phyloP scores from a whole-genome alignment of 768 basidiomycete genomes.

The Chiua virens region DNA sequence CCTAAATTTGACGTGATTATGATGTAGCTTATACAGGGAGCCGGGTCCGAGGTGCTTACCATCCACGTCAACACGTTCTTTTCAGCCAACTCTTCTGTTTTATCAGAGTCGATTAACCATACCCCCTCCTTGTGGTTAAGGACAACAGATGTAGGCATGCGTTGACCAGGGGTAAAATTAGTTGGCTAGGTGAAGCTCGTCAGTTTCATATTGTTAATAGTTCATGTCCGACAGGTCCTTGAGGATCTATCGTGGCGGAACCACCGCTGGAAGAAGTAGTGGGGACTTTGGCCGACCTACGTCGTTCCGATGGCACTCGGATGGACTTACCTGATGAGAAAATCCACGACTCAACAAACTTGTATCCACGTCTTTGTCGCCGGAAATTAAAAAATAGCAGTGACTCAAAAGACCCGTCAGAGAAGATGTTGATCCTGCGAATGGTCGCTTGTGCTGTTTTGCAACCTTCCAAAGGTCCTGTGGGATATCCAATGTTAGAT shows the following conservation, averaged over 20 bases:
- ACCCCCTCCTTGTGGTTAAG: constrained; percentile 65
- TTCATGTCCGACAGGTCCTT: too few species aligned
- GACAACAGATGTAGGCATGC: constrained; percentile 69
- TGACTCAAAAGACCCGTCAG: constrained; percentile 82
- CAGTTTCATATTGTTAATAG: background rate
- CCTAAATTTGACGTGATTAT: constrained; percentile 44
- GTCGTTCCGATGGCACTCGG: too few species aligned
- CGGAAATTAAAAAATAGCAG: constrained; percentile 85
- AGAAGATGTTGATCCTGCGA: constrained; percentile 89
- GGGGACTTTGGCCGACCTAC: background rate
- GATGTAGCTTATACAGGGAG: too few species aligned
- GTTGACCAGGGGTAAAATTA: constrained; percentile 75
- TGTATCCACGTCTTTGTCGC: constrained; percentile 64
- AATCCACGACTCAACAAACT: constrained; percentile 62
- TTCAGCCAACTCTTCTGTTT: constrained; percentile 40
- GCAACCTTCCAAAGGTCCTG: constrained; percentile 71
- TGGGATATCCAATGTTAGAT: too few species aligned
- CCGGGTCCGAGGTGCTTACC: constrained; percentile 38
- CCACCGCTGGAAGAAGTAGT: too few species aligned
- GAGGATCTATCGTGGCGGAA: too few species aligned
- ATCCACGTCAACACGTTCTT: constrained; percentile 79
- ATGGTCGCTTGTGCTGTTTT: constrained; percentile 53
- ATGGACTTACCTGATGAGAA: constrained; percentile 48
- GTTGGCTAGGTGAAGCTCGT: constrained; percentile 43
- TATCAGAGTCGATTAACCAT: constrained; percentile 64